Evolutionary conservation across 495 filamentous ascomycete species (phyloP).

Genomic region (Trichoderma orchidacearum): DNA sequence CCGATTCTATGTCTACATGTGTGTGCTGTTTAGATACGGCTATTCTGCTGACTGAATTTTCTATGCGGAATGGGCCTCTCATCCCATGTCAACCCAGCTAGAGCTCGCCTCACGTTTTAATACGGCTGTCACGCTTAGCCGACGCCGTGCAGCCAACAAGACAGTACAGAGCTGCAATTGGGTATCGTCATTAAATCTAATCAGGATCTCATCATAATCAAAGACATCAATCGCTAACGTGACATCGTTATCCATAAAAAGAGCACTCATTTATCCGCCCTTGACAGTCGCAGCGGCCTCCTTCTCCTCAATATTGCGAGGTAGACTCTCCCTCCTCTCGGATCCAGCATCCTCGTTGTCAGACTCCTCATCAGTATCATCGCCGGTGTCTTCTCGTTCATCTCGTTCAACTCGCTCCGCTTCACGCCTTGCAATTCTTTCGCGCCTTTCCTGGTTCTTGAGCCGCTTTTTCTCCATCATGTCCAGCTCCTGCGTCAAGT

Average conservation of each 20-base stretch:
- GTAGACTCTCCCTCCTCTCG: background rate
- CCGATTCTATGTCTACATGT: too few relatives aligned
- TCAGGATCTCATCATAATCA: too few relatives aligned
- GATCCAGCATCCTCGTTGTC: background rate
- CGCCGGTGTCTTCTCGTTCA: background rate
- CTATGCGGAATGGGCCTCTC: too few relatives aligned
- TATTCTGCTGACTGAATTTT: too few relatives aligned
- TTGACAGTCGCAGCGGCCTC: background rate
- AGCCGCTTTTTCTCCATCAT: slow-evolving; percentile 37
- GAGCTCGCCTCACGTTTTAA: too few relatives aligned
- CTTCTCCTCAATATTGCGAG: background rate
- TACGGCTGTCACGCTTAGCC: too few relatives aligned
- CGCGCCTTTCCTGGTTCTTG: slow-evolving; percentile 11
- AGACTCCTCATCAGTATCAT: background rate
- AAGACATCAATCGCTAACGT: background rate
- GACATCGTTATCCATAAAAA: background rate
- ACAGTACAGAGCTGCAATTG: too few relatives aligned
- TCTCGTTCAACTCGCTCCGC: background rate
- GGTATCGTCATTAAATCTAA: too few relatives aligned
- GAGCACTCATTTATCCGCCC: background rate
- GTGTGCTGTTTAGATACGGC: too few relatives aligned
- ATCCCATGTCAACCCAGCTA: too few relatives aligned
- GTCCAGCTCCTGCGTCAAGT: slow-evolving; percentile 58
- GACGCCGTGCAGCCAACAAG: too few relatives aligned
- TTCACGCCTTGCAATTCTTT: background rate